Conservation (phyloP, 257 asterid genomes). For the Echites panduratus region DNA sequence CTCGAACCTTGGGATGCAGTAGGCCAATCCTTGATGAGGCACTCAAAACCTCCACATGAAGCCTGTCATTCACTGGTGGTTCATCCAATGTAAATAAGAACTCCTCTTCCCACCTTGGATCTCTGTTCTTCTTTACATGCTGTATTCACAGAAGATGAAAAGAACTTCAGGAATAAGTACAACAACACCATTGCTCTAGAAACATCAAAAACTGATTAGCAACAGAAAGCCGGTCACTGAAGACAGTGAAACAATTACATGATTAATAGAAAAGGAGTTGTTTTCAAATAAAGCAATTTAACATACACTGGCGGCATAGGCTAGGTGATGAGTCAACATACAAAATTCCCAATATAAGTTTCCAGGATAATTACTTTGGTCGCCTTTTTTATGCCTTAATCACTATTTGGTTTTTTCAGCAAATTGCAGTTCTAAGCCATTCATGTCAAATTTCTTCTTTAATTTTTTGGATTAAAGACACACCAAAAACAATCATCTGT, state of each 20-base stretch:
- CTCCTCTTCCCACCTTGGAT: slow-evolving; percentile 97
- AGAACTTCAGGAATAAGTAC: slow-evolving; percentile 2
- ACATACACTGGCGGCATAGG: background rate
- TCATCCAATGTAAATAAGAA: slow-evolving; percentile 72
- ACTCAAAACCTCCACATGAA: slow-evolving; percentile 80
- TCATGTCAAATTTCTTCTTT: too few species aligned
- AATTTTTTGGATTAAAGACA: too few species aligned
- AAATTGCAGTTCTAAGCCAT: too few species aligned
- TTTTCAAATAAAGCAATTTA: background rate
- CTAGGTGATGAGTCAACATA: background rate
- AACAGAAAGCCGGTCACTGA: background rate
- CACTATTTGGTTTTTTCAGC: too few species aligned
- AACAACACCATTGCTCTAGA: background rate
- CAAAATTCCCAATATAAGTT: background rate
- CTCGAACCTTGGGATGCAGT: slow-evolving; percentile 85
- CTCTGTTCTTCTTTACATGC: slow-evolving; percentile 94
- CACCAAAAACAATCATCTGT: too few species aligned
- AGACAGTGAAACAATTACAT: background rate
- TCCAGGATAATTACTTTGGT: background rate
- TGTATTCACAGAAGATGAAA: slow-evolving; percentile 26
- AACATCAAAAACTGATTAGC: background rate
- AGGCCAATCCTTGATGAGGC: slow-evolving; percentile 78
- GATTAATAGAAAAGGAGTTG: background rate
- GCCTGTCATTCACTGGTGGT: slow-evolving; percentile 73
- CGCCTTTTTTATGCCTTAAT: background rate